Evolutionary conservation across 176 grass and related monocot species (phyloP).

Genomic region (Themeda triandra): DNA sequence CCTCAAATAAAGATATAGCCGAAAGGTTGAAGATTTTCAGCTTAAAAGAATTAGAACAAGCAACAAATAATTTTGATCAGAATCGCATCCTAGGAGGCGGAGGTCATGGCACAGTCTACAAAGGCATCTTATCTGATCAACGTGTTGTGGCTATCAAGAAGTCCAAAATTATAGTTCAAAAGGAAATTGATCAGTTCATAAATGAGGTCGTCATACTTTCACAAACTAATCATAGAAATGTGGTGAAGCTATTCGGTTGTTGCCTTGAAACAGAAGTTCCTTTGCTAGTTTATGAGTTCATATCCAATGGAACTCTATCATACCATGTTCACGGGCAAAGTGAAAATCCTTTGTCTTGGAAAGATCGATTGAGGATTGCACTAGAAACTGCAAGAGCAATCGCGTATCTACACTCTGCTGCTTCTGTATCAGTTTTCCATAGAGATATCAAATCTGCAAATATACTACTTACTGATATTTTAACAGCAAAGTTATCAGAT

Average conservation of each 20-base stretch:
- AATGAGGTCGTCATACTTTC: slow-evolving; percentile 66
- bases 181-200: slow-evolving; percentile 52
- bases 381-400: slow-evolving; percentile 40
- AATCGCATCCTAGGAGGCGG: slow-evolving; percentile 37
- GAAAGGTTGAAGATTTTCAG: slow-evolving; percentile 48
- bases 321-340: slow-evolving; percentile 24
- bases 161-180: slow-evolving; percentile 44
- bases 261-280: slow-evolving; percentile 48
- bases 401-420: slow-evolving; percentile 35
- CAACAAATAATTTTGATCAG: slow-evolving; percentile 50
- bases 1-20: slow-evolving; percentile 38
- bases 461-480: slow-evolving; percentile 38
- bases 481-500: slow-evolving; percentile 35
- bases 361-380: slow-evolving; percentile 42
- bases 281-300: slow-evolving; percentile 48
- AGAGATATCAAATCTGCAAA: slow-evolving; percentile 57
- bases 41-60: slow-evolving; percentile 45
- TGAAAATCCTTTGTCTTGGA: slow-evolving; percentile 31
- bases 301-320: slow-evolving; percentile 44
- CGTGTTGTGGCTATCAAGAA: slow-evolving; percentile 55
- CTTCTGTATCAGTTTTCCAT: slow-evolving; percentile 48
- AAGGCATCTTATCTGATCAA: slow-evolving; percentile 47
- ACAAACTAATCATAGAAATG: slow-evolving; percentile 50
- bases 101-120: slow-evolving; percentile 45
- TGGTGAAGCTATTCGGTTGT: slow-evolving; percentile 46